phyloP scores from a whole-genome alignment of 768 basidiomycete genomes.

The Boletus sp. region DNA sequence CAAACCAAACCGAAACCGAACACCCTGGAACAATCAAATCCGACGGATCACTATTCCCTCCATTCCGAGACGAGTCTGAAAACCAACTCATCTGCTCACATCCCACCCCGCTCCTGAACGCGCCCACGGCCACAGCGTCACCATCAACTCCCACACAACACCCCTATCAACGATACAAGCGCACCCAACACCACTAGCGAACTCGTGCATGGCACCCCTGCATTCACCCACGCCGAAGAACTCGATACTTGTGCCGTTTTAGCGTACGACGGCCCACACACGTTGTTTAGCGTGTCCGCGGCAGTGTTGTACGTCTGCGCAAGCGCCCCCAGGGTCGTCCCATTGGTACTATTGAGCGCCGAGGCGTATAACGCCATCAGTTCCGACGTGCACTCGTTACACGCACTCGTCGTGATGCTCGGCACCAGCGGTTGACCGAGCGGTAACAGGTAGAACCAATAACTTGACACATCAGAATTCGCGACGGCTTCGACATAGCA shows the following conservation, averaged over 20 bases:
- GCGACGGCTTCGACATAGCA: slow-evolving; percentile 70
- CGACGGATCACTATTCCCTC: not conserved
- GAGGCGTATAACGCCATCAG: slow-evolving; percentile 54
- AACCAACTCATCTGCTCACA: not conserved
- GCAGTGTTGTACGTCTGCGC: slow-evolving; percentile 49
- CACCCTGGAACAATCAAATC: not conserved
- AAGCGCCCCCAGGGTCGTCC: slow-evolving; percentile 37
- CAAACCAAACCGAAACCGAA: not conserved
- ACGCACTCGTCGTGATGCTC: slow-evolving; percentile 45
- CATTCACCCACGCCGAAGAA: slow-evolving; percentile 12
- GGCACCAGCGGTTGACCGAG: slow-evolving; percentile 55
- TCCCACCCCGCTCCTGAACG: not conserved
- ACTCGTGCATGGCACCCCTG: not conserved
- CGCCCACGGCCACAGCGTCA: not conserved
- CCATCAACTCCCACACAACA: slow-evolving; percentile 13
- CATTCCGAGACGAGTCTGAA: not conserved
- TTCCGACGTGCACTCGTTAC: slow-evolving; percentile 61
- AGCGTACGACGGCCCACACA: slow-evolving; percentile 56
- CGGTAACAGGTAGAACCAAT: slow-evolving; percentile 72
- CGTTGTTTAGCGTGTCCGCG: slow-evolving; percentile 41
- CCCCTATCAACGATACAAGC: slow-evolving; percentile 12
- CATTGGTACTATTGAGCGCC: slow-evolving; percentile 39
- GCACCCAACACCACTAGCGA: slow-evolving; percentile 10
- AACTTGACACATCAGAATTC: slow-evolving; percentile 56
- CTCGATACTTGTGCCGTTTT: slow-evolving; percentile 10